phyloP scores from a whole-genome alignment of 805 yeast species.

The Nakazawaea ishiwadae region DNA sequence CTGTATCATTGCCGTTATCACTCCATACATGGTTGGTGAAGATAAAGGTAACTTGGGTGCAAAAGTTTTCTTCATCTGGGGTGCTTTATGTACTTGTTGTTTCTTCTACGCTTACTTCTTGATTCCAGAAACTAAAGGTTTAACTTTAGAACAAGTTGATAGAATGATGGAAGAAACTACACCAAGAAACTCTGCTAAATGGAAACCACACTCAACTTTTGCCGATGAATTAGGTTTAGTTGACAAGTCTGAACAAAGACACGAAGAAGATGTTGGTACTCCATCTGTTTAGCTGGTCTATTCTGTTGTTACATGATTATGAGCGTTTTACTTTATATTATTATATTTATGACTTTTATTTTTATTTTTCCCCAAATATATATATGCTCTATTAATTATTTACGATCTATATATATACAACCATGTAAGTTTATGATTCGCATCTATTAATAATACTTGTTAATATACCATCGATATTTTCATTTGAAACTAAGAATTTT shows the following conservation, averaged over 20 bases:
- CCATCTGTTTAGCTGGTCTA: background rate
- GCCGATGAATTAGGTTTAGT: constrained; percentile 24
- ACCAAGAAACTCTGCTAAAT: constrained; percentile 27
- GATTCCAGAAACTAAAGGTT: constrained; percentile 77
- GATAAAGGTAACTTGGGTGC: constrained; percentile 59
- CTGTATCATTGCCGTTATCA: constrained; percentile 71
- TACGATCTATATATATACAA: background rate
- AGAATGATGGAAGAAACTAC: constrained; percentile 31
- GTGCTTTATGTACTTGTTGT: constrained; percentile 36
- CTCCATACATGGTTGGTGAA: constrained; percentile 66
- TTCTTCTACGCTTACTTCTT: constrained; percentile 68
- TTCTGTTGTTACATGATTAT: background rate
- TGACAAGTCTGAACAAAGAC: constrained; percentile 16
- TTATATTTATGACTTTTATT: background rate
- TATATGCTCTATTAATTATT: background rate
- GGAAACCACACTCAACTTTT: constrained; percentile 30
- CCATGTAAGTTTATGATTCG: constrained; percentile 1
- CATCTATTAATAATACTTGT: constrained; percentile 26
- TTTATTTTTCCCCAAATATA: background rate
- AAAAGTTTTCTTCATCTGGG: constrained; percentile 73
- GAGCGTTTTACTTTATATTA: background rate
- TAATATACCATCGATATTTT: constrained; percentile 25
- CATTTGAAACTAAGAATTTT: constrained; percentile 19
- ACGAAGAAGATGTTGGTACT: constrained; percentile 16
- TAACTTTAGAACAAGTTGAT: constrained; percentile 79